Base-by-base conservation (phyloP, 2,329 filamentous ascomycete species). In the Emergomyces africanus region DNA sequence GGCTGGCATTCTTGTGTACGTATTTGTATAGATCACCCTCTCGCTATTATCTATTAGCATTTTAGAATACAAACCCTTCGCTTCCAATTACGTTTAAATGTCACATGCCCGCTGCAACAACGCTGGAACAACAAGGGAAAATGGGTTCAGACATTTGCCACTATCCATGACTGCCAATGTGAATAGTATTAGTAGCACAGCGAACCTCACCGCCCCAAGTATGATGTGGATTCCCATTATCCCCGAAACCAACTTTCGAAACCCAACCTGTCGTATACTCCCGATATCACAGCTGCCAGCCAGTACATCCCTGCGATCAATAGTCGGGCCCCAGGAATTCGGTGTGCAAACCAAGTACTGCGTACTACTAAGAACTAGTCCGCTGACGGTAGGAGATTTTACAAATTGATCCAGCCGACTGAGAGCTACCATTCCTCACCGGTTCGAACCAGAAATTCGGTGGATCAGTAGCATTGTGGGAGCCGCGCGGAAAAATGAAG, bases 171-270 rank as follows among this genome's bases (percentile, higher is more conserved):
- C 12, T 5, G 20, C 53, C 56, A 15, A 57, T 28, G 25, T 61
- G 57, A 59, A 67, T 44, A 4, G 61, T 60, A 56, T 67, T 67
- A 12, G 59, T 61, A 2, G 63, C 65, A 42, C 65, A 67, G 58
- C 66, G 65, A n/a, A 67, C 60, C 57, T 67, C 65, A 1, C 65
- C 65, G 6, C 56, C 60, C 37, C 59, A 57, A 18, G 44, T 57
- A 61, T 67, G 65, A 58, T 67, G 65, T 33, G 63, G 59, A 51
- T 61, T 62, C 61, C 58, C 66, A 54, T 66, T 57, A 58, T 66
- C 64, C 15, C 66, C 49, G 57, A 62, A 67, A 2, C 28, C 51
- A 15, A 66, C 62, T 25, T 58, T 48, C n/a, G 23, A 62, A 61
- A 3, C 61, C 61, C 25, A 62, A 56, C 18, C 59, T 58, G 6